phyloP scores from a whole-genome alignment of 306 rosid species.

The Quercus bicolor region DNA sequence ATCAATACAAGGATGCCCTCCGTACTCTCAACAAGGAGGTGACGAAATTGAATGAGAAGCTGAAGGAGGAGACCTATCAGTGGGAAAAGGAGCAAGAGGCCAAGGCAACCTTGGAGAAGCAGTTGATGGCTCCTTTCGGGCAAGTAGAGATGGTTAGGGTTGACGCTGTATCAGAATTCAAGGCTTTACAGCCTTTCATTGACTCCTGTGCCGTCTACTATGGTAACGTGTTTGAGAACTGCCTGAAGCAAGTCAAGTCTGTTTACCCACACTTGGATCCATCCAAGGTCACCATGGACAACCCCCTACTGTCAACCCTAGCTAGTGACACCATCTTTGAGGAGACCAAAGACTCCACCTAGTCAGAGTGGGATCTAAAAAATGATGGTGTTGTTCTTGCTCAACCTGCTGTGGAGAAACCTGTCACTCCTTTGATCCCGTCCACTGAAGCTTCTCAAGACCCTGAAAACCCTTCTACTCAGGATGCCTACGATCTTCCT shows the following conservation, averaged over 20 bases:
- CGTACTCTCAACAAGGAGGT: no score
- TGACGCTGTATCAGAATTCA: accelerated
- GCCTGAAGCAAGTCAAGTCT: accelerated
- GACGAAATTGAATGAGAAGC: no score
- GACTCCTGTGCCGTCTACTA: accelerated
- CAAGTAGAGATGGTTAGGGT: accelerated
- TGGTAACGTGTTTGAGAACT: accelerated
- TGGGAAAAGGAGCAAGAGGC: no score
- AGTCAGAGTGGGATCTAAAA: accelerated
- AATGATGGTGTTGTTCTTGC: no score
- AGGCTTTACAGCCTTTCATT: accelerated
- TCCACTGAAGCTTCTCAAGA: no score
- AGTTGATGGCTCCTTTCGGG: accelerated
- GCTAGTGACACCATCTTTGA: accelerated
- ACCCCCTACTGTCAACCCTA: accelerated
- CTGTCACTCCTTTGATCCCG: accelerated
- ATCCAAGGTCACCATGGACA: accelerated
- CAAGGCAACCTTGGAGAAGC: no score
- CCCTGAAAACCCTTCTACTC: accelerated
- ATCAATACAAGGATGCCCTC: no score
- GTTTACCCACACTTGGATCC: accelerated
- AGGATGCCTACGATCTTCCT: no score
- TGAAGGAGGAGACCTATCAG: no score
- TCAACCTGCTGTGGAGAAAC: no score
- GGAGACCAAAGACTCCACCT: no score